Evolutionary conservation across 805 yeast genomes (phyloP).

Genomic region (Yarrowia sp.): DNA sequence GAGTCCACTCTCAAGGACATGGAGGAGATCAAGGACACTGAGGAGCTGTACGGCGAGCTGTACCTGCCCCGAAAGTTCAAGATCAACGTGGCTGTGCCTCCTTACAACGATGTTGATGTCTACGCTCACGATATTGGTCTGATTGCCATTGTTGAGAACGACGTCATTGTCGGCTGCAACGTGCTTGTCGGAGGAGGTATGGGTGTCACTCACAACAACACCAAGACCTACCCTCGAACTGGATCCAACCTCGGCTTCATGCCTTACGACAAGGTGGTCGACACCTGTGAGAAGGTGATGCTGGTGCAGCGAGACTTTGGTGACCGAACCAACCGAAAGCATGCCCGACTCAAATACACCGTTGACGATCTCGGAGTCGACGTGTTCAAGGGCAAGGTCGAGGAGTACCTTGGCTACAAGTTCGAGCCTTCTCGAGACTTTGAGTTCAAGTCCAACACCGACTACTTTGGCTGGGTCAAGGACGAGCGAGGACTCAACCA

Average conservation of each 20-base stretch:
- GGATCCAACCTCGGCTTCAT: slow-evolving; percentile 84
- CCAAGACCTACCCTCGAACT: slow-evolving; percentile 93
- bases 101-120: slow-evolving; percentile 93
- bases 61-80: slow-evolving; percentile 95
- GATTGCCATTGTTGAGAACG: slow-evolving; percentile 70
- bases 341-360: slow-evolving; percentile 95
- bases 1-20: slow-evolving; percentile 75
- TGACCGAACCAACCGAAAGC: slow-evolving; percentile 94
- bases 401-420: slow-evolving; percentile 72
- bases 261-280: slow-evolving; percentile 59
- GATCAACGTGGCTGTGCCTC: slow-evolving; percentile 91
- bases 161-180: slow-evolving; percentile 74
- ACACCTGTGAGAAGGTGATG: slow-evolving; percentile 88
- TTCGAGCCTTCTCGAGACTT: slow-evolving; percentile 69
- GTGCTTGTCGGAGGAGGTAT: slow-evolving; percentile 96
- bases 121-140: slow-evolving; percentile 94
- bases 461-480: slow-evolving; percentile 88
- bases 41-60: slow-evolving; percentile 76
- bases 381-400: slow-evolving; percentile 73
- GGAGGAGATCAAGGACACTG: slow-evolving; percentile 52
- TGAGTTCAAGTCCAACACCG: slow-evolving; percentile 81
- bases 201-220: slow-evolving; percentile 97
- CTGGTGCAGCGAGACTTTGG: slow-evolving; percentile 92
- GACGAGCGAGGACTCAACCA: slow-evolving; percentile 77
- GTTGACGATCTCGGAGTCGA: slow-evolving; percentile 92